phyloP scores from a whole-genome alignment of 2,329 filamentous ascomycete genomes.

The Penicillium frequentans region DNA sequence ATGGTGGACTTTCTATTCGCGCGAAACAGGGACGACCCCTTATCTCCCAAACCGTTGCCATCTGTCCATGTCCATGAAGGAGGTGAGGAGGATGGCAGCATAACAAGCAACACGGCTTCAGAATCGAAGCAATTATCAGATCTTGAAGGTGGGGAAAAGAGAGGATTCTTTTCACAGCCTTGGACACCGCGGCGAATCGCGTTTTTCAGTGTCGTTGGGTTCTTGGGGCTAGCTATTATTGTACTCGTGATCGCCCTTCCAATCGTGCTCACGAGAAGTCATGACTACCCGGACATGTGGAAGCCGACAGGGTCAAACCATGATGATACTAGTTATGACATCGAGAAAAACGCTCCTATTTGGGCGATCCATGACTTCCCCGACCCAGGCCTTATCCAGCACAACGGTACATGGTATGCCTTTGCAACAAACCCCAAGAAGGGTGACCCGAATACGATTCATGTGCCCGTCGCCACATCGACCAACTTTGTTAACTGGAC shows the following conservation, averaged over 20 bases:
- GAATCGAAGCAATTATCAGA: background rate
- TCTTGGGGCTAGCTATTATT: slow-evolving; percentile 15
- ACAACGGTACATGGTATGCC: slow-evolving; percentile 37
- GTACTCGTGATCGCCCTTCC: slow-evolving; percentile 23
- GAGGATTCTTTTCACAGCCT: slow-evolving; percentile 9
- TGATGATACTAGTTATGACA: slow-evolving; percentile 19
- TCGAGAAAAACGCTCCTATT: slow-evolving; percentile 19
- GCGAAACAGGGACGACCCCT: background rate
- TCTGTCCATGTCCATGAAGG: slow-evolving; percentile 2
- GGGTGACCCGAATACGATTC: slow-evolving; percentile 20
- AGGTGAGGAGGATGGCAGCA: slow-evolving; percentile 1
- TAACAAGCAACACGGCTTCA: background rate
- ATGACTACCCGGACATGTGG: slow-evolving; percentile 4
- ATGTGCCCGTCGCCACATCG: slow-evolving; percentile 57
- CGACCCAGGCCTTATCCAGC: slow-evolving; percentile 29
- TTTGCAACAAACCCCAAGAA: slow-evolving; percentile 29
- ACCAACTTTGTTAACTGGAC: slow-evolving; percentile 50
- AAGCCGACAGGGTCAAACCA: background rate
- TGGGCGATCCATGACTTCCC: slow-evolving; percentile 29
- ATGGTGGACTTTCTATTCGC: background rate
- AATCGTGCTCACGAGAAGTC: slow-evolving; percentile 12
- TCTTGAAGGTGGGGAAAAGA: slow-evolving; percentile 1
- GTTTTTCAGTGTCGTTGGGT: slow-evolving; percentile 5
- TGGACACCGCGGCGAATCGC: slow-evolving; percentile 15
- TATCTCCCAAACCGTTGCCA: background rate